Conservation (phyloP, 1,284 basidiomycete species). For the Neolentinus lepideus region DNA sequence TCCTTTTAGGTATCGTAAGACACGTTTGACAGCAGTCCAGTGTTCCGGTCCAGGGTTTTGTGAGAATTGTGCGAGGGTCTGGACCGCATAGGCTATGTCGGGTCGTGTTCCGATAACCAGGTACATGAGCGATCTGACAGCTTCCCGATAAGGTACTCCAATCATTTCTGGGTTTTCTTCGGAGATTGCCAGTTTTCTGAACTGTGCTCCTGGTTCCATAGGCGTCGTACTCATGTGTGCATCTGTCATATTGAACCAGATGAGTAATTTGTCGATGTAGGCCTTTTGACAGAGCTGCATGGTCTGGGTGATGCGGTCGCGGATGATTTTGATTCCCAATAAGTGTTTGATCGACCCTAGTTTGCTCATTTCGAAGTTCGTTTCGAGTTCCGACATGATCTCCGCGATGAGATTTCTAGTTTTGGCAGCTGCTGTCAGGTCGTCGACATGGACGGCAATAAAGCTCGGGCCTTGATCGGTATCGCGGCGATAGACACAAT, state of each 20-base stretch:
- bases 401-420: not conserved
- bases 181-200: not conserved
- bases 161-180: not conserved
- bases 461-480: conserved; percentile 8
- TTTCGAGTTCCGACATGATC: conserved; percentile 7
- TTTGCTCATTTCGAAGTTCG: conserved; percentile 17
- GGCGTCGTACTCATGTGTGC: conserved; percentile 14
- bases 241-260: conserved; percentile 15
- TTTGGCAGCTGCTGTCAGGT: conserved; percentile 15
- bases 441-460: conserved; percentile 24
- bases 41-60: conserved; percentile 13
- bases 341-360: conserved; percentile 23
- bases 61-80: conserved; percentile 5
- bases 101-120: not conserved
- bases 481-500: conserved; percentile 4
- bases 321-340: conserved; percentile 25
- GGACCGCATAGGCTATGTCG: not conserved
- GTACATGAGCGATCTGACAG: not conserved
- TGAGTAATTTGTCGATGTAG: conserved; percentile 23
- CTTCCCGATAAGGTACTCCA: not conserved
- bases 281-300: conserved; percentile 20
- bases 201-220: conserved; percentile 5
- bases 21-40: conserved; percentile 14
- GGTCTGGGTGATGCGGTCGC: conserved; percentile 17
- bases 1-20: conserved; percentile 18